Evolutionary conservation across 2,329 filamentous ascomycete genomes (phyloP).

Genomic region (Alternaria ethzedia): DNA sequence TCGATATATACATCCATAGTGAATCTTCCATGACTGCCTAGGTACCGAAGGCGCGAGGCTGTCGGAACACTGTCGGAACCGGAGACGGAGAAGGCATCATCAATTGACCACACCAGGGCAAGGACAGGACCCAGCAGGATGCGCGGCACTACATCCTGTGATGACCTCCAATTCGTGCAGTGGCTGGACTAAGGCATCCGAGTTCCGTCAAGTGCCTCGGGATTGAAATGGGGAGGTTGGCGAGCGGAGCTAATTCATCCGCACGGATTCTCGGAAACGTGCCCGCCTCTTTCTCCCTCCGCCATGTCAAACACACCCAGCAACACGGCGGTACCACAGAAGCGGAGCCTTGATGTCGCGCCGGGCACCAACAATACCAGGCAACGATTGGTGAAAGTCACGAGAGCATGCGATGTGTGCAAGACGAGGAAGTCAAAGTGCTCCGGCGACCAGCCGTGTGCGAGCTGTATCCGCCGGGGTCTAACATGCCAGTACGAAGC

Average conservation of each 20-base stretch:
- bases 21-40: neutral
- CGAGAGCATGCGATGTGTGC: conserved; percentile 39
- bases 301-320: neutral
- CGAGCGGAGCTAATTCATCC: neutral
- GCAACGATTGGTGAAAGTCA: conserved; percentile 32
- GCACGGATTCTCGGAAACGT: neutral
- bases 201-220: neutral
- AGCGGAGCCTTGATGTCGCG: conserved; percentile 9
- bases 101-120: neutral
- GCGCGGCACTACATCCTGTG: neutral
- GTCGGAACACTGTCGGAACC: neutral
- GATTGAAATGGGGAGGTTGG: neutral
- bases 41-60: neutral
- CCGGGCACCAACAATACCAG: neutral
- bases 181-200: neutral
- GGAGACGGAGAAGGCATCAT: neutral
- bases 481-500: conserved; percentile 33
- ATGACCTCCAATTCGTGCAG: neutral
- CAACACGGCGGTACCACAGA: conserved; percentile 14
- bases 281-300: neutral
- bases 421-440: conserved; percentile 41
- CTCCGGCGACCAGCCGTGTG: conserved; percentile 36
- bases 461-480: conserved; percentile 23
- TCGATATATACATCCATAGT: neutral
- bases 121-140: neutral